Evolutionary conservation across 257 asterid genomes (phyloP).

Genomic region (Lithospermum erythrorhizon): DNA sequence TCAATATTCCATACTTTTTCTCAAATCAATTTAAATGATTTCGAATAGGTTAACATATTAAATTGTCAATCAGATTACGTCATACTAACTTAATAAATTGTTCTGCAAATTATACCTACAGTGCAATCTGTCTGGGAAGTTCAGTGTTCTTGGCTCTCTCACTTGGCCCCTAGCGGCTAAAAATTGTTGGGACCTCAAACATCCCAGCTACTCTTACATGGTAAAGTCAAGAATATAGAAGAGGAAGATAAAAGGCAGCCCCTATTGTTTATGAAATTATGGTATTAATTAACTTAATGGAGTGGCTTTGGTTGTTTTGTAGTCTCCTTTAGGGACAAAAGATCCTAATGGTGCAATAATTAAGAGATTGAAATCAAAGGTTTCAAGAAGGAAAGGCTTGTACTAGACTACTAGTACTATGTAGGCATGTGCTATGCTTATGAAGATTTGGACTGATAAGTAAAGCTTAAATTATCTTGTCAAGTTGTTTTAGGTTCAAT

Average conservation of each 20-base stretch:
- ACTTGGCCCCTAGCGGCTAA: neutral
- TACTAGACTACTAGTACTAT: slow-evolving; percentile 10
- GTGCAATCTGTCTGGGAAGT: too few species aligned
- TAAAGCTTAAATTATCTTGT: neutral
- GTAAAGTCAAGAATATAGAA: slow-evolving; percentile 1
- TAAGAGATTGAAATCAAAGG: slow-evolving; percentile 1
- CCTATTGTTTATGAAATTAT: slow-evolving; percentile 8
- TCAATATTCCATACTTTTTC: neutral
- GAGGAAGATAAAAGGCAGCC: neutral
- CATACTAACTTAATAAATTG: too few species aligned
- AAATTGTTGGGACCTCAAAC: slow-evolving; percentile 4
- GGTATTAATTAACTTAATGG: slow-evolving; percentile 23
- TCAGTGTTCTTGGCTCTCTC: too few species aligned
- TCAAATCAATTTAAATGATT: neutral
- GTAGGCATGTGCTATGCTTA: slow-evolving; percentile 26
- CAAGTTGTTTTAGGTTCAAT: neutral
- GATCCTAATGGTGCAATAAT: slow-evolving; percentile 14
- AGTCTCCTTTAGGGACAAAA: slow-evolving; percentile 25
- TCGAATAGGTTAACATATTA: neutral
- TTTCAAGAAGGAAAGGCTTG: slow-evolving; percentile 3
- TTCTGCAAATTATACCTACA: too few species aligned
- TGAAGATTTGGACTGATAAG: neutral
- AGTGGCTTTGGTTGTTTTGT: slow-evolving; percentile 30
- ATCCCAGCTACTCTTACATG: neutral
- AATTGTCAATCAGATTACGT: too few species aligned